Conservation (phyloP, 768 basidiomycete species). For the Macrolepiota fuliginosa region DNA sequence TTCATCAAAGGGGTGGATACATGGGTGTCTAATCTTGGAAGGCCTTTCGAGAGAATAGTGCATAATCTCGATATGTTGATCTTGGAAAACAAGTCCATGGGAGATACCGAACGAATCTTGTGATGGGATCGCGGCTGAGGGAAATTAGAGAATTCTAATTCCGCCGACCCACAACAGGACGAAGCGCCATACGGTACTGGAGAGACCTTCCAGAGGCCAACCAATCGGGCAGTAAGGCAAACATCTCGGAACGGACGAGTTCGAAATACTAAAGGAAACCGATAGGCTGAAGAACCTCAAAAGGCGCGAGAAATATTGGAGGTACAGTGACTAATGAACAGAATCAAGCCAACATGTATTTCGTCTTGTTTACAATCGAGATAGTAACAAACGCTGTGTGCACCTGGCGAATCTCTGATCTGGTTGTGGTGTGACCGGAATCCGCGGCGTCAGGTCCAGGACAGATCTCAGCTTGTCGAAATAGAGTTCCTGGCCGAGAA, state of each 20-base stretch:
- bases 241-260: slow-evolving; percentile 45
- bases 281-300: slow-evolving; percentile 35
- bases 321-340: slow-evolving; percentile 15
- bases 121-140: slow-evolving; percentile 19
- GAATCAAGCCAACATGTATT: slow-evolving; percentile 16
- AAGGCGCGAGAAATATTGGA: slow-evolving; percentile 29
- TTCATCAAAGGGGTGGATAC: slow-evolving; percentile 4
- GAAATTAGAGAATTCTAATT: slow-evolving; percentile 36
- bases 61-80: slow-evolving; percentile 7
- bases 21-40: slow-evolving; percentile 8
- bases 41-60: not conserved
- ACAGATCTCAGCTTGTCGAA: slow-evolving; percentile 19
- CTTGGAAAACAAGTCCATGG: slow-evolving; percentile 3
- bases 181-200: slow-evolving; percentile 35
- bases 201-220: slow-evolving; percentile 20
- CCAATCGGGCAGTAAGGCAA: slow-evolving; percentile 48
- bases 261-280: slow-evolving; percentile 35
- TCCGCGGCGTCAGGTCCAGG: slow-evolving; percentile 25
- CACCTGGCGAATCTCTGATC: slow-evolving; percentile 28
- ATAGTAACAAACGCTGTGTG: slow-evolving; percentile 2
- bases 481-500: slow-evolving; percentile 23
- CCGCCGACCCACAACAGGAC: slow-evolving; percentile 42
- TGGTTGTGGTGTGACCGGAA: slow-evolving; percentile 21
- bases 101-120: slow-evolving; percentile 12
- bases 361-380: slow-evolving; percentile 10